A percentile compares a stretch with the other conserved stretches of the same genome.
Conservation (phyloP, 2,329 filamentous ascomycete species). For the Colletotrichum magnum region DNA sequence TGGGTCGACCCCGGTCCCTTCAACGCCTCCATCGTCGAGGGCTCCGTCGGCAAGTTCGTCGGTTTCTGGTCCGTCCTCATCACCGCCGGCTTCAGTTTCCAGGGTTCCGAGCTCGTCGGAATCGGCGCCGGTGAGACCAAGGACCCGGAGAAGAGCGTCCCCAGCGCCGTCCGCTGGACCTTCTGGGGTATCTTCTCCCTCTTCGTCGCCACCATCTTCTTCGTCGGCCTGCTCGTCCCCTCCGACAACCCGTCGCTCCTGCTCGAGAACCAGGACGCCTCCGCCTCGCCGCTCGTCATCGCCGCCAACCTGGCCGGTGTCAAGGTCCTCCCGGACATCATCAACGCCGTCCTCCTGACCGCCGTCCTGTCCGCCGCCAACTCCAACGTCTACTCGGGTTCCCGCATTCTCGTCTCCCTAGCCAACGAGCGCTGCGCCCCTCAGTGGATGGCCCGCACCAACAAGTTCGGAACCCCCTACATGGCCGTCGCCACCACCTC, state of each 20-base stretch:
- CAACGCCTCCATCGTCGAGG: conserved; percentile 69
- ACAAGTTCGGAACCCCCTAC: conserved; percentile 74
- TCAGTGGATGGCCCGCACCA: conserved; percentile 70
- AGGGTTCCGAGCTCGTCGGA: conserved; percentile 82
- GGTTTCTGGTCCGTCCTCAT: conserved; percentile 79
- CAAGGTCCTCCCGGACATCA: conserved; percentile 74
- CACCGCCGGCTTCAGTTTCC: conserved; percentile 78
- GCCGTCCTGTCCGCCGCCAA: conserved; percentile 85
- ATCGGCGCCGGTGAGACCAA: conserved; percentile 84
- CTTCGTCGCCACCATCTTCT: conserved; percentile 76
- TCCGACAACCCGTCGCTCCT: conserved; percentile 70
- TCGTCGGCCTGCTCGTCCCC: conserved; percentile 80
- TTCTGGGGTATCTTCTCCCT: conserved; percentile 82
- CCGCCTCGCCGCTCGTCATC: conserved; percentile 76
- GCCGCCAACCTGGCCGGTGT: conserved; percentile 74
- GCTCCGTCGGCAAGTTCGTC: conserved; percentile 72
- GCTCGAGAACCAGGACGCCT: conserved; percentile 68
- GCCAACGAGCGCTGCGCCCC: conserved; percentile 76
- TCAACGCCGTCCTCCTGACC: conserved; percentile 84
- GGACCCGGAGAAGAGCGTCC: conserved; percentile 80
- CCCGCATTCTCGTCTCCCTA: conserved; percentile 76
- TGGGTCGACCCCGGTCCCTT: conserved; percentile 80
- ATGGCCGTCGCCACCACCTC: conserved; percentile 70
- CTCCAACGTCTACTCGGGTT: conserved; percentile 82
- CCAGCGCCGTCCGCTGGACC: conserved; percentile 79